Evolutionary conservation across 1,139 yeast genomes (phyloP).

Genomic region (Trichomonascaceae sp.): DNA sequence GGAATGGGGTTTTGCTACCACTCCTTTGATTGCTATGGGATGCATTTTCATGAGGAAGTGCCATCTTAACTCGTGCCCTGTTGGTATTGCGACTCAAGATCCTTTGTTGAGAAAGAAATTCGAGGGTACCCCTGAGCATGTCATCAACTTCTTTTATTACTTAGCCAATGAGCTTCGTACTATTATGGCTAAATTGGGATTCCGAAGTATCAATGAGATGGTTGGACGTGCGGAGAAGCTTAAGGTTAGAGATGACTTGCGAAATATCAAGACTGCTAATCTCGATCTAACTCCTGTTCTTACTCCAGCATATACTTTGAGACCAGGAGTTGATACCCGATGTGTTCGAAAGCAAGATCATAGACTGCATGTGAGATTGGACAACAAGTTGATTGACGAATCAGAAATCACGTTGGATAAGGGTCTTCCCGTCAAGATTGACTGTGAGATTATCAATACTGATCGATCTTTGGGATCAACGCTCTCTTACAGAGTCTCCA

Average conservation of each 20-base stretch:
- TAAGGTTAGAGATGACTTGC: constrained; percentile 74
- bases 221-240: constrained; percentile 94
- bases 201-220: constrained; percentile 95
- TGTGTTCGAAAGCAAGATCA: constrained; percentile 94
- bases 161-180: constrained; percentile 86
- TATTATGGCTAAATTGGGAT: constrained; percentile 92
- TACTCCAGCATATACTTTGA: constrained; percentile 92
- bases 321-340: constrained; percentile 97
- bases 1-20: constrained; percentile 97
- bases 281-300: constrained; percentile 87
- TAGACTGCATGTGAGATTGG: constrained; percentile 84
- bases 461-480: constrained; percentile 97
- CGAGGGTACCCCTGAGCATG: constrained; percentile 97
- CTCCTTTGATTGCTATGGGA: constrained; percentile 96
- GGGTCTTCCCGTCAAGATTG: constrained; percentile 92
- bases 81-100: constrained; percentile 98
- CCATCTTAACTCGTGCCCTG: constrained; percentile 91
- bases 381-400: constrained; percentile 92
- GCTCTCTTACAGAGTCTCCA: constrained; percentile 86
- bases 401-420: constrained; percentile 88
- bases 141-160: constrained; percentile 93
- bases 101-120: constrained; percentile 89
- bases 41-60: constrained; percentile 95
- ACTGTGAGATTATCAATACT: constrained; percentile 87
- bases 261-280: constrained; percentile 86